Conservation (phyloP, 2,329 filamentous ascomycete genomes). For the Talaromyces piceae region DNA sequence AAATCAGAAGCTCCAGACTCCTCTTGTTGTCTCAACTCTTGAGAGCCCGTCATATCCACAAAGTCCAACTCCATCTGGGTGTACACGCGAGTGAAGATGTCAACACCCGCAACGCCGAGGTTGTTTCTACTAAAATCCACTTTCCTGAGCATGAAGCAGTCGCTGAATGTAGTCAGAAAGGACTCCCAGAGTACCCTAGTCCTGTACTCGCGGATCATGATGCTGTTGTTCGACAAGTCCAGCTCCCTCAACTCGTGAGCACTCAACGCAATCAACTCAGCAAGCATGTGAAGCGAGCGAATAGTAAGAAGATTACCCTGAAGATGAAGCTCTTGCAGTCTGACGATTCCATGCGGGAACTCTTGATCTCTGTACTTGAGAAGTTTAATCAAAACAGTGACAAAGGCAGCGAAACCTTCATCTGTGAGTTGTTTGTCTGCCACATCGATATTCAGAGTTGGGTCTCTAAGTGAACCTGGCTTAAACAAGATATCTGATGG, state of each 20-base stretch:
- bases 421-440: constrained; percentile 40
- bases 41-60: constrained; percentile 20
- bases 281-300: constrained; percentile 33
- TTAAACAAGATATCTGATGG: background rate
- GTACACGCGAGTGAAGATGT: constrained; percentile 39
- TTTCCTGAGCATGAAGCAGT: constrained; percentile 37
- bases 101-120: constrained; percentile 37
- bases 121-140: constrained; percentile 41
- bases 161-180: constrained; percentile 38
- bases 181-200: constrained; percentile 33
- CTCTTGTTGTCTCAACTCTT: background rate
- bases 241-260: constrained; percentile 40
- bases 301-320: constrained; percentile 39
- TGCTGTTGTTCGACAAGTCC: constrained; percentile 40
- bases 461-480: constrained; percentile 22
- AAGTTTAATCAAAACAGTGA: constrained; percentile 35
- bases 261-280: constrained; percentile 34
- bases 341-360: constrained; percentile 24
- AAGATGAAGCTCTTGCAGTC: constrained; percentile 41
- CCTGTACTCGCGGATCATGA: constrained; percentile 25
- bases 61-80: constrained; percentile 29
- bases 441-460: constrained; percentile 39
- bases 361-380: constrained; percentile 26
- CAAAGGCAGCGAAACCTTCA: constrained; percentile 37
- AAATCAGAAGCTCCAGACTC: background rate